Percentiles rank a stretch among this genome's conserved stretches.
These are phyloP conservation scores for Leucocoprinus birnbaumii DNA, from an alignment of 768 basidiomycete genomes.

Conservation along the genomic window DNA sequence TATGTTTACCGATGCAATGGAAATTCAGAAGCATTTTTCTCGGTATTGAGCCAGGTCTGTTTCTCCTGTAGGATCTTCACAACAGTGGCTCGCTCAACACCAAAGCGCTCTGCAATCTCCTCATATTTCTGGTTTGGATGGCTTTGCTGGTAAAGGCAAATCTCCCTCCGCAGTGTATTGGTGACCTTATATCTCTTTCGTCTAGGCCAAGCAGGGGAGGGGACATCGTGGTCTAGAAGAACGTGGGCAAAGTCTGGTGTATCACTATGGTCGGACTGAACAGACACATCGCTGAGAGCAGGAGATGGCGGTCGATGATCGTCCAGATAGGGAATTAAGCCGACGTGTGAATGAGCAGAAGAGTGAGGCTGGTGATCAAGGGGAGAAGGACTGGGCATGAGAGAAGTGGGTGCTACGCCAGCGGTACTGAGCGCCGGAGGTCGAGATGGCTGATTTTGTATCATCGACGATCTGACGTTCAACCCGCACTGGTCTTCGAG, in stretches of 20 bases:
- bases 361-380: constrained; percentile 33
- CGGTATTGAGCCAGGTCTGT: constrained; percentile 74
- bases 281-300: constrained; percentile 55
- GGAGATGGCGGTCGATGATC: constrained; percentile 60
- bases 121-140: constrained; percentile 77
- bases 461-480: constrained; percentile 8
- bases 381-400: constrained; percentile 43
- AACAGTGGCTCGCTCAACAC: constrained; percentile 89
- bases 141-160: constrained; percentile 63
- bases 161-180: constrained; percentile 70
- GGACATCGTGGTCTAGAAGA: constrained; percentile 13
- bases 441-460: constrained; percentile 11
- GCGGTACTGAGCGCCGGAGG: constrained; percentile 6
- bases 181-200: constrained; percentile 45
- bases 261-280: constrained; percentile 38
- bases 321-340: constrained; percentile 32
- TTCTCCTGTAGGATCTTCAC: constrained; percentile 89
- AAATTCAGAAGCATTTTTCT: constrained; percentile 51
- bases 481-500: constrained; percentile 10
- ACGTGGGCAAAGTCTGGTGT: constrained; percentile 16
- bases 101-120: constrained; percentile 73
- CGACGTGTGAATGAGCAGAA: constrained; percentile 43
- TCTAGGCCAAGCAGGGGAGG: constrained; percentile 10
- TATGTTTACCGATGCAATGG: constrained; percentile 61
- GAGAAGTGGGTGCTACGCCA: constrained; percentile 36